Evolutionary conservation across 352 stramenopile species (phyloP), one percentile per base, ranked within the genome.

Genomic region (Pythium volutum): DNA sequence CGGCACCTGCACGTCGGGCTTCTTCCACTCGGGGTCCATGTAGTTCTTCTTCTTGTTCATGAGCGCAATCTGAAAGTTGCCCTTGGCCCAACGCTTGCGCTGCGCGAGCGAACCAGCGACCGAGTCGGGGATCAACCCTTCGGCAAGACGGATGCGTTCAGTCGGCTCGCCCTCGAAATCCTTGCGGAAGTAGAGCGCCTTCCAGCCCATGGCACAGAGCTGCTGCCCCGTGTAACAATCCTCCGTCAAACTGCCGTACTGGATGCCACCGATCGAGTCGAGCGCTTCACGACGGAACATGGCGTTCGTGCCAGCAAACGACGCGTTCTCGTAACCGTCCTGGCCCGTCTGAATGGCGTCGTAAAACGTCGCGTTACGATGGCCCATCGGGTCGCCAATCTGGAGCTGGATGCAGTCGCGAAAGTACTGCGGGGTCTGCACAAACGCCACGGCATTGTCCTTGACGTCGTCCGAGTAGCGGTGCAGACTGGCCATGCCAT

Each of bases 191-290:
- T 79, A 79, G 31, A 79, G 49, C 33, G 59, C 69, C 55, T 79
- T 77, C 72, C 72, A 79, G 57, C 72, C 72, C 72, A 75, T 75
- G 8, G 58, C 67, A 53, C 66, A 73, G 20, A 79, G 36, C 41
- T 69, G 60, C 57, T 76, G 62, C 31, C 72, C 72, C 23, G 72
- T 79, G 61, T 71, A 79, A 61, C 66, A 75, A 73, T 84, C 75
- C 67, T 84, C 75, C 16, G 75, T 84, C 59, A 82, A 55, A 69
- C 59, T 76, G 20, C 75, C 75, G 59, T 77, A 77, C 59, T 77
- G 71, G 48, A 84, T 82, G 16, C 75, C 75, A 20, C 68, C 75
- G 31, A 83, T 79, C 38, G 69, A 77, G 49, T 81, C 71, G 12
- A 84, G 48, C 18, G 75, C 75, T 48, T 81, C 66, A 29, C 75